Base-by-base conservation (phyloP, 441 rosid genomes). In the Erodium trifolium region DNA sequence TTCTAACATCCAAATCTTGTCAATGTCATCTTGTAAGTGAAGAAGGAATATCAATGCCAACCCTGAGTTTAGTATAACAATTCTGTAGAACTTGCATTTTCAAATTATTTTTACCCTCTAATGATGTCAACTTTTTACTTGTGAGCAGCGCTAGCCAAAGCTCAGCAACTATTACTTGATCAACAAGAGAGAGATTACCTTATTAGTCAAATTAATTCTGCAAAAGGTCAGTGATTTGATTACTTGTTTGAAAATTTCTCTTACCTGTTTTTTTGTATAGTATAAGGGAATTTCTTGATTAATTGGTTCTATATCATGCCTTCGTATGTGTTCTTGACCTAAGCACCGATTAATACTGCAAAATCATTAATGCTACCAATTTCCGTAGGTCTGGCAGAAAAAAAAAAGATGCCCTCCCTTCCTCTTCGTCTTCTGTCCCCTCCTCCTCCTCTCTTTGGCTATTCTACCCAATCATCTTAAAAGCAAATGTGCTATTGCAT, bases 111-210 rank as follows among this genome's bases (percentile, higher is more conserved):
- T 12, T 49, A 4, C 13, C 13, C 55, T 11, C 16, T 49, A 49
- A 12, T 49, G 16, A 12, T 49, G 55, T 73, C 19, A 29, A 51
- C 68, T 74, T 60, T 79, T 67, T 66, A 77, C 77, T 72, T 73
- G 35, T 78, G 77, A 72, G 76, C 85, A 93, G 98, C 94, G 10
- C 80, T 93, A 79, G 96, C 98, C 49, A 91, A 93, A 78, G 97
- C 98, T 64, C 98, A 93, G 59, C 94, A 89, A 45, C 83, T 91
- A 37, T 72, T 91, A 74, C 86, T 86, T 41, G 85, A 91, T 73
- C 78, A 88, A 73, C 90, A 93, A 78, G 98, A 93, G 84, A 83
- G 97, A 80, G 96, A 82, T 77, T 93, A 93, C 75, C 53, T 93
- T 75, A 91, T 91, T 76, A 82, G 81, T 63, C 97, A 91, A 83